These are phyloP conservation scores for Suillus decipiens DNA, from an alignment of 768 basidiomycete genomes.

Conservation along the genomic window DNA sequence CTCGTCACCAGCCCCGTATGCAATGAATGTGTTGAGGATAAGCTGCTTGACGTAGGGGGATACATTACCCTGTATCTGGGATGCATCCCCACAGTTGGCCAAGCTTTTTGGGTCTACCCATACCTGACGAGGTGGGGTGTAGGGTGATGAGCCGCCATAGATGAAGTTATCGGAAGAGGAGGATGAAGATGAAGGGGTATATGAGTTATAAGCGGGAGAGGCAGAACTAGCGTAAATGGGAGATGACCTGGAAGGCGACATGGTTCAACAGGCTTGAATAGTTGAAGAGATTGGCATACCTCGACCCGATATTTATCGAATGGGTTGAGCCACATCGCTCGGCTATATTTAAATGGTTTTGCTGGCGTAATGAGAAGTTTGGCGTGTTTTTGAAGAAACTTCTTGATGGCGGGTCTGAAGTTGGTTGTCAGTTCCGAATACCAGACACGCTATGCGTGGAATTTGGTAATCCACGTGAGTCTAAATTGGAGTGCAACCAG, in stretches of 20 bases:
- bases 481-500: conserved; percentile 6
- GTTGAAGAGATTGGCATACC: conserved; percentile 6
- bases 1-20: conserved; percentile 69
- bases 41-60: conserved; percentile 65
- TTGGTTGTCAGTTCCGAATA: conserved; percentile 6
- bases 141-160: conserved; percentile 18
- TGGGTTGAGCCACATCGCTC: conserved; percentile 17
- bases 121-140: conserved; percentile 30
- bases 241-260: conserved; percentile 28
- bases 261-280: conserved; percentile 13
- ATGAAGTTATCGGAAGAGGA: conserved; percentile 25
- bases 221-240: conserved; percentile 30
- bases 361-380: conserved; percentile 10
- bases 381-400: conserved; percentile 11
- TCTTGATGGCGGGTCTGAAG: conserved; percentile 28
- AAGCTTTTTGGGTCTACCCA: conserved; percentile 71
- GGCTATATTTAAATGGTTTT: conserved; percentile 25
- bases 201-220: conserved; percentile 30
- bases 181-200: conserved; percentile 13
- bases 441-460: conserved; percentile 23
- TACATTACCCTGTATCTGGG: conserved; percentile 63
- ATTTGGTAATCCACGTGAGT: conserved; percentile 9
- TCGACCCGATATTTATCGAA: conserved; percentile 30
- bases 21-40: conserved; percentile 63
- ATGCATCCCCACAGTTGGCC: conserved; percentile 58